Evolutionary conservation across 345 rosid species (phyloP).

Genomic region (Brassica rapa): DNA sequence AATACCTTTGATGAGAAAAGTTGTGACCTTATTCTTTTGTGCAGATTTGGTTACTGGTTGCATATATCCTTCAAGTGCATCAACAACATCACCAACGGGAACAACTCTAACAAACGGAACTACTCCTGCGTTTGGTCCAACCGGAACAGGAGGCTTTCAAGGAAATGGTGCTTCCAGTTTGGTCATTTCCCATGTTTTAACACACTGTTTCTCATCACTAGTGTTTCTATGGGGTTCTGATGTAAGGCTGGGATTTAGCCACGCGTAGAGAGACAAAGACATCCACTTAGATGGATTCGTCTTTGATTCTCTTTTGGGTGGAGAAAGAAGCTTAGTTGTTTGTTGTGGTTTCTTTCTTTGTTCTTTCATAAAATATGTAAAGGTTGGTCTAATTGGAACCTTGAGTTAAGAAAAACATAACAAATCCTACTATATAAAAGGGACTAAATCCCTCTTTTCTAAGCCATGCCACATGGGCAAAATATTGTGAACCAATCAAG

Average conservation of each 20-base stretch:
- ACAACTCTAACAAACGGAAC: slow-evolving; percentile 27
- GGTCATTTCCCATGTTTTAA: slow-evolving; percentile 31
- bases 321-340: slow-evolving; percentile 20
- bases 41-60: slow-evolving; percentile 44
- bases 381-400: slow-evolving; percentile 26
- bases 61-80: slow-evolving; percentile 38
- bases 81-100: slow-evolving; percentile 29
- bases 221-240: slow-evolving; percentile 27
- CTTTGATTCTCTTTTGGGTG: slow-evolving; percentile 26
- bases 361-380: slow-evolving; percentile 26
- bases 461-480: too few species aligned
- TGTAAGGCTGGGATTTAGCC: slow-evolving; percentile 31
- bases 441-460: too few species aligned
- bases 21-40: slow-evolving; percentile 14
- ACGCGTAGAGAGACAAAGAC: slow-evolving; percentile 35
- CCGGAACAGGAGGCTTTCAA: slow-evolving; percentile 29
- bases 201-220: slow-evolving; percentile 42
- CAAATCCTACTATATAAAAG: too few species aligned
- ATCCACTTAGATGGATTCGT: slow-evolving; percentile 18
- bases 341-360: slow-evolving; percentile 2
- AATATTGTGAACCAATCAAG: too few species aligned
- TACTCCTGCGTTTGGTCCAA: slow-evolving; percentile 39
- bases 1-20: not conserved
- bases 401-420: slow-evolving; percentile 15
- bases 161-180: slow-evolving; percentile 30